These are phyloP conservation scores for Chrysopogon serrulatus DNA, from an alignment of 176 grass and related monocot species.

Conservation along the genomic window DNA sequence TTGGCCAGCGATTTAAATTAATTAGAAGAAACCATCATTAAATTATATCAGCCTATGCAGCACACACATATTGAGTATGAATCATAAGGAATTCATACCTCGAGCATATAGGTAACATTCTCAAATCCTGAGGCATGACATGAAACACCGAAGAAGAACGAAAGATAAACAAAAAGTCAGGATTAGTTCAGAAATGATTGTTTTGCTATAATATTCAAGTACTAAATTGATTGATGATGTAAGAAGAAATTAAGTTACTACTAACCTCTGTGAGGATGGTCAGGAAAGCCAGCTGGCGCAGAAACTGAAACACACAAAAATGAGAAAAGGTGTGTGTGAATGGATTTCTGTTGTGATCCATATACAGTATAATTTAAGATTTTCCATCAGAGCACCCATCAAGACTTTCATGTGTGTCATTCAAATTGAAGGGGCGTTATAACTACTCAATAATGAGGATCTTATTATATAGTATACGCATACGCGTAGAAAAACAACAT, in stretches of 20 bases:
- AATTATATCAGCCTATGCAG: background rate
- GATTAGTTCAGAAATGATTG: background rate
- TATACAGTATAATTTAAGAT: background rate
- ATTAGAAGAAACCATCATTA: background rate
- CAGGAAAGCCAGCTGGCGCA: conserved; percentile 53
- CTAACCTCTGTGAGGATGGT: conserved; percentile 83
- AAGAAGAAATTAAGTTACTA: background rate
- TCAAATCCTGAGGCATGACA: conserved; percentile 59
- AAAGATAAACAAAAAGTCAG: background rate
- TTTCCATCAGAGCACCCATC: background rate
- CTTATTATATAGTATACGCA: too few relatives aligned
- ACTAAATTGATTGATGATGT: background rate
- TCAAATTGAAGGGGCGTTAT: background rate
- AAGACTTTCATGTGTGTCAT: background rate
- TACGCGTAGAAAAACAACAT: background rate
- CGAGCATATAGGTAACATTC: conserved; percentile 73
- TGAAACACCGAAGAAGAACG: background rate
- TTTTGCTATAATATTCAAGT: background rate
- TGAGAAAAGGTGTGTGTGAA: background rate
- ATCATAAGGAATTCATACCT: conserved; percentile 34
- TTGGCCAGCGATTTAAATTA: background rate
- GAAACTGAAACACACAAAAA: conserved; percentile 45
- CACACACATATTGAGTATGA: background rate
- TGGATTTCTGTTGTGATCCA: background rate
- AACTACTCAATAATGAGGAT: background rate